Percentiles rank a stretch among this genome's conserved stretches.
These are phyloP conservation scores for Paracorniculantispora psalliotae DNA, from an alignment of 2,329 filamentous ascomycete species.

Conservation along the genomic window DNA sequence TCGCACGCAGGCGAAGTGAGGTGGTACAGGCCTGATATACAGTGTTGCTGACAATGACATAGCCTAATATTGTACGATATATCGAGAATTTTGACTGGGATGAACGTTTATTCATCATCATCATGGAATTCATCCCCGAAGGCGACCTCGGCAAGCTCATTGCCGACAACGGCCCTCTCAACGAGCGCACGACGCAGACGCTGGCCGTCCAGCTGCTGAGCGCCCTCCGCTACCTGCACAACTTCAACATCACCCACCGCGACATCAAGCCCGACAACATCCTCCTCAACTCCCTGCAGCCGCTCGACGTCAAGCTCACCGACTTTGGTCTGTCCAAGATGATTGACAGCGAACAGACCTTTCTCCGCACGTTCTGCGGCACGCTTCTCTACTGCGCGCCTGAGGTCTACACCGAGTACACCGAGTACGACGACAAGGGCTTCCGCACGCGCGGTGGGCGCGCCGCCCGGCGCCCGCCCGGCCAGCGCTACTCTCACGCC, in stretches of 20 bases:
- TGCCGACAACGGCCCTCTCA: slow-evolving; percentile 53
- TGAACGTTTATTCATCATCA: slow-evolving; percentile 82
- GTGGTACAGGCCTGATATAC: background rate
- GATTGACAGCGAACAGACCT: slow-evolving; percentile 83
- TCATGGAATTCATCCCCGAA: slow-evolving; percentile 86
- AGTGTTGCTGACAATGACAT: background rate
- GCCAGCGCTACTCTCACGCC: slow-evolving; percentile 77
- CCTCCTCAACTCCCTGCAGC: slow-evolving; percentile 66
- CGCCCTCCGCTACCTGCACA: slow-evolving; percentile 81
- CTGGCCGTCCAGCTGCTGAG: slow-evolving; percentile 74
- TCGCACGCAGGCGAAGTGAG: slow-evolving; percentile 14
- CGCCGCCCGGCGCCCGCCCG: slow-evolving; percentile 53
- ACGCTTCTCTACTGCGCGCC: slow-evolving; percentile 94
- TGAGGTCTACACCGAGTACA: slow-evolving; percentile 80
- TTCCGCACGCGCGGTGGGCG: slow-evolving; percentile 58
- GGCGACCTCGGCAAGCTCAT: slow-evolving; percentile 81
- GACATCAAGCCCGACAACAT: slow-evolving; percentile 99
- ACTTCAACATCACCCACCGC: slow-evolving; percentile 88
- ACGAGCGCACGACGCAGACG: slow-evolving; percentile 62
- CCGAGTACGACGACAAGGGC: slow-evolving; percentile 65
- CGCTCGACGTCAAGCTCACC: slow-evolving; percentile 82
- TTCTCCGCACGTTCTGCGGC: slow-evolving; percentile 92
- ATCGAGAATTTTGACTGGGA: slow-evolving; percentile 82
- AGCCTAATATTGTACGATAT: slow-evolving; percentile 88
- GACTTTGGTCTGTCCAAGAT: slow-evolving; percentile 97